phyloP scores from a whole-genome alignment of 202 grass and related monocot genomes.

The Bolboschoenoplectus hybrid region DNA sequence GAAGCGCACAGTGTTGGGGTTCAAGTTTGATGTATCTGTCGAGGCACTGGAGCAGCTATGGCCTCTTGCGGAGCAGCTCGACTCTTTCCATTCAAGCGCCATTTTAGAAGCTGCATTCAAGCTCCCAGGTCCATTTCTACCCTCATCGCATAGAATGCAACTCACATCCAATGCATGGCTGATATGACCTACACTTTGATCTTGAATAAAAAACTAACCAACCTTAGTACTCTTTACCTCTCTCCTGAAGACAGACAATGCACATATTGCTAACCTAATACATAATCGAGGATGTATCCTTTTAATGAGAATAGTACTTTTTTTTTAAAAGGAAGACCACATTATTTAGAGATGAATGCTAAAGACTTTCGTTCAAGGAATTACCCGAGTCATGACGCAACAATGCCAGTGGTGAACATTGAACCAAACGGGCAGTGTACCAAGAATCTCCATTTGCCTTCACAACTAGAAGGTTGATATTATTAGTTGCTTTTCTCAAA shows the following conservation, averaged over 20 bases:
- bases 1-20: background rate
- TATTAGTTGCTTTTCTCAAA: background rate
- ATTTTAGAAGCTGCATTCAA: conserved; percentile 7
- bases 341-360: conserved; percentile 19
- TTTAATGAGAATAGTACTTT: background rate
- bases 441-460: conserved; percentile 31
- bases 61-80: background rate
- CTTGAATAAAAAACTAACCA: background rate
- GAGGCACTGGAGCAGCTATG: background rate
- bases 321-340: background rate
- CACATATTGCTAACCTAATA: background rate
- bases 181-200: conserved; percentile 8
- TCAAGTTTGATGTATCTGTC: background rate
- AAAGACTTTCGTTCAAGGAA: background rate
- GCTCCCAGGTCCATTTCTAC: background rate
- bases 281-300: background rate
- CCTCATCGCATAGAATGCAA: background rate
- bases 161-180: background rate
- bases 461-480: background rate
- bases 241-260: background rate
- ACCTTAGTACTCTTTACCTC: background rate
- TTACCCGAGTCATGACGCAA: conserved; percentile 2
- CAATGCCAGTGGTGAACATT: conserved; percentile 9
- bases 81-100: background rate
- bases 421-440: conserved; percentile 9